These are phyloP conservation scores for Xerocomellus amylosporus DNA, from an alignment of 768 basidiomycete species.

Conservation along the genomic window DNA sequence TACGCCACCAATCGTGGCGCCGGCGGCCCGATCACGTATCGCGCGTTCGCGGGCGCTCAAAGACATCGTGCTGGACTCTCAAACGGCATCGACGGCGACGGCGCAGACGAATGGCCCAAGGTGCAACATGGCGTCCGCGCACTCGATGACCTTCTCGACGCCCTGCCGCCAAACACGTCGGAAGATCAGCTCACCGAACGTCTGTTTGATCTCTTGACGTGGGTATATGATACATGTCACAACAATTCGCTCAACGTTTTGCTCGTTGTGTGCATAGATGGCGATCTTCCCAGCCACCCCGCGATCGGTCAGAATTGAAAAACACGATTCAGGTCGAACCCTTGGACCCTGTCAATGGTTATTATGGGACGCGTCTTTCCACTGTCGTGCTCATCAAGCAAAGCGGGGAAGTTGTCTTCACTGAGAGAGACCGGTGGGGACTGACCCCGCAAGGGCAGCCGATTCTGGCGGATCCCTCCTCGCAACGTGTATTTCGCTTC, in stretches of 20 bases:
- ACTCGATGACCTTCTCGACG: slow-evolving; percentile 44
- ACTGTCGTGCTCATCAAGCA: slow-evolving; percentile 66
- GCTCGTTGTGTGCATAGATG: slow-evolving; percentile 14
- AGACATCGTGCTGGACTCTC: slow-evolving; percentile 59
- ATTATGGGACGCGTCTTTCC: slow-evolving; percentile 71
- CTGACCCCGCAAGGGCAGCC: slow-evolving; percentile 40
- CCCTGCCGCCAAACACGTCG: slow-evolving; percentile 33
- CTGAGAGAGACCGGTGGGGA: slow-evolving; percentile 71
- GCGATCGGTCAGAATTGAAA: slow-evolving; percentile 50
- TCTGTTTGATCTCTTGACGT: slow-evolving; percentile 70
- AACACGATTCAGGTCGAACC: slow-evolving; percentile 65
- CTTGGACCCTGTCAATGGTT: slow-evolving; percentile 25
- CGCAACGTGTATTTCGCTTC: slow-evolving; percentile 55
- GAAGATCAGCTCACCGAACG: slow-evolving; percentile 55
- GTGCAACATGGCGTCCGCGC: slow-evolving; percentile 54
- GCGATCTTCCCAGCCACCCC: slow-evolving; percentile 40
- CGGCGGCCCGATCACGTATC: slow-evolving; percentile 54
- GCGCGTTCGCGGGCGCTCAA: slow-evolving; percentile 51
- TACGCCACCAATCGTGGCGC: slow-evolving; percentile 72
- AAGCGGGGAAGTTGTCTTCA: slow-evolving; percentile 58
- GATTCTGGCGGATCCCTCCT: slow-evolving; percentile 37
- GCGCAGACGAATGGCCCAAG: slow-evolving; percentile 70
- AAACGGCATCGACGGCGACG: slow-evolving; percentile 69
- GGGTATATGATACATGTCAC: slow-evolving; percentile 35
- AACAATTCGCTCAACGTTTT: slow-evolving; percentile 5